Conservation (phyloP, 2,329 filamentous ascomycete species). For the Metarhizium sp. region DNA sequence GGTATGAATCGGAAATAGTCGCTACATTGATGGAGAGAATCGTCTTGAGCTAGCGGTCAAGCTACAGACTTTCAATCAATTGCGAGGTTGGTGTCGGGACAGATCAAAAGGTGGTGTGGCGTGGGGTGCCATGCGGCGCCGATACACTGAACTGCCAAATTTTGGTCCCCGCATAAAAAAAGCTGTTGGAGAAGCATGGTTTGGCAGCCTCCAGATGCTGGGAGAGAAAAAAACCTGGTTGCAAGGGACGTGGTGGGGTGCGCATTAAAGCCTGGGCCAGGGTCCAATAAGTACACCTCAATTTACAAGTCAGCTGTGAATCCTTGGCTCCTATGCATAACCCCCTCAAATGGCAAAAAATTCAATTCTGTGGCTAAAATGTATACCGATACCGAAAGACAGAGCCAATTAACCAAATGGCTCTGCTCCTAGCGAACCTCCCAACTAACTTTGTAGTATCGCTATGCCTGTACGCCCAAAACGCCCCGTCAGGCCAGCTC, state of each 20-base stretch:
- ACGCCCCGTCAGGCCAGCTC: slow-evolving; percentile 7
- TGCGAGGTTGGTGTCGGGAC: slow-evolving; percentile 4
- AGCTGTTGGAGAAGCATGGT: neutral
- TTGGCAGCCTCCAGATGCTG: too few relatives aligned
- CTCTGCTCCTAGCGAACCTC: neutral
- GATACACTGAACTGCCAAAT: neutral
- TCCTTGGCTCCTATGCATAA: too few relatives aligned
- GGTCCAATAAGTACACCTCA: too few relatives aligned
- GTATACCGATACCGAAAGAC: neutral
- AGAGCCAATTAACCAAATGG: neutral
- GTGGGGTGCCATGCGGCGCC: neutral
- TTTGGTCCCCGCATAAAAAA: slow-evolving; percentile 4
- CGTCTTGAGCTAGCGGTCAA: neutral
- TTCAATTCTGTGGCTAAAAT: neutral
- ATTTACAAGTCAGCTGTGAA: too few relatives aligned
- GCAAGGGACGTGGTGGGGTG: too few relatives aligned
- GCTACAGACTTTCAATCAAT: neutral
- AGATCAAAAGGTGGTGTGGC: neutral
- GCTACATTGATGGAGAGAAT: neutral
- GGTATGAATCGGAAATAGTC: neutral
- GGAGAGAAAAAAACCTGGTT: too few relatives aligned
- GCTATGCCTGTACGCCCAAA: slow-evolving; percentile 10
- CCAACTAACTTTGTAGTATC: slow-evolving; percentile 4
- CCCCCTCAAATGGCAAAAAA: neutral
- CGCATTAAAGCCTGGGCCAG: too few relatives aligned